Evolutionary conservation across 2,329 filamentous ascomycete genomes (phyloP).

Genomic region (Daldinia sp.): DNA sequence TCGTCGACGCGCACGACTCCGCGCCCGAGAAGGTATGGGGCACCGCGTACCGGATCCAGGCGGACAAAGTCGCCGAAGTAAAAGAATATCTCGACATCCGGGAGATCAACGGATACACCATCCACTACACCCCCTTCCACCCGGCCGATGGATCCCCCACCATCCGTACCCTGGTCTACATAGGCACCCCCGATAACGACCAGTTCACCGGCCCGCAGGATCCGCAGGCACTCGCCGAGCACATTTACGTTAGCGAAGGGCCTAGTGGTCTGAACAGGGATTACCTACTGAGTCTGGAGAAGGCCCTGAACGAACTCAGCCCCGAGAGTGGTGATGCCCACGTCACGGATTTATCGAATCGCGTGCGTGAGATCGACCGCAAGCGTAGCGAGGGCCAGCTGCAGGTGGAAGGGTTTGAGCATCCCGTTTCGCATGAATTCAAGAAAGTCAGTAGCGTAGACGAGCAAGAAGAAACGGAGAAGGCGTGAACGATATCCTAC

Average conservation of each 20-base stretch:
- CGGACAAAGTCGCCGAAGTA: conserved; percentile 80
- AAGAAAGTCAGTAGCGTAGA: conserved; percentile 62
- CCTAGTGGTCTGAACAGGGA: conserved; percentile 92
- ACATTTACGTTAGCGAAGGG: conserved; percentile 81
- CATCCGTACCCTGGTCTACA: conserved; percentile 81
- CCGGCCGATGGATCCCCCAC: conserved; percentile 59
- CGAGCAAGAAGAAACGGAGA: conserved; percentile 68
- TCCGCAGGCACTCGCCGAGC: conserved; percentile 79
- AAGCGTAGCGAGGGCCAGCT: conserved; percentile 40
- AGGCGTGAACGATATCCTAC: conserved; percentile 38
- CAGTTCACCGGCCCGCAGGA: conserved; percentile 91
- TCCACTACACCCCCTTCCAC: conserved; percentile 89
- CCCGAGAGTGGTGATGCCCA: conserved; percentile 84
- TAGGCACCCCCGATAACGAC: conserved; percentile 91
- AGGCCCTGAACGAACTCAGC: conserved; percentile 78
- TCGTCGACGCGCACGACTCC: conserved; percentile 75
- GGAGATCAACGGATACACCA: conserved; percentile 97
- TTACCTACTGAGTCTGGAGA: conserved; percentile 85
- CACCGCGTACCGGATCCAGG: conserved; percentile 86
- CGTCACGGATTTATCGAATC: conserved; percentile 81
- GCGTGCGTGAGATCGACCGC: conserved; percentile 73
- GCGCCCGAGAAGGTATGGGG: conserved; percentile 84
- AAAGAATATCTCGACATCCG: conserved; percentile 93
- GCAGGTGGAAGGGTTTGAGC: conserved; percentile 34
- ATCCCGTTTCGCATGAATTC: conserved; percentile 54